These are phyloP conservation scores for Aspergillus steynii DNA, from an alignment of 495 filamentous ascomycete genomes.

Conservation along the genomic window DNA sequence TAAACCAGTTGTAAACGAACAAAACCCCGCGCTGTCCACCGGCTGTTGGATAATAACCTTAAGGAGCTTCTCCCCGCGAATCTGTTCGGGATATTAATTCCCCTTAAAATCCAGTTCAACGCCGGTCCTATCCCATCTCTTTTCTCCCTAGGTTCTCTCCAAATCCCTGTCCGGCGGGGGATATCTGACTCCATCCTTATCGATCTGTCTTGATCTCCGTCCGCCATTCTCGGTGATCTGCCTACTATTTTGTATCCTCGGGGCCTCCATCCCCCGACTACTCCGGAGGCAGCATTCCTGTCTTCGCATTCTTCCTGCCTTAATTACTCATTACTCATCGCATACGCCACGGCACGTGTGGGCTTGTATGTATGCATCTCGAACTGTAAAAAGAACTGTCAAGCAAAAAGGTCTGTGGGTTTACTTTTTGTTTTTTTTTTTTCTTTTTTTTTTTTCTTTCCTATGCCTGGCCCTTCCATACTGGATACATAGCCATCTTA, in stretches of 20 bases:
- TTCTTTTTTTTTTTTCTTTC: slow-evolving; percentile 10
- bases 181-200: neutral
- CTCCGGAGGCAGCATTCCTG: neutral
- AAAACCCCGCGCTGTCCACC: slow-evolving; percentile 16
- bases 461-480: slow-evolving; percentile 8
- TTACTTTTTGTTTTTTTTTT: slow-evolving; percentile 20
- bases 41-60: slow-evolving; percentile 9
- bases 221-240: neutral
- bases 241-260: neutral
- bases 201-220: neutral
- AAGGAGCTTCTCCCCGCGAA: slow-evolving; percentile 19
- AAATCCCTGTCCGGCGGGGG: slow-evolving; percentile 2
- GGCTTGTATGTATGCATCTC: slow-evolving; percentile 10
- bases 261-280: neutral
- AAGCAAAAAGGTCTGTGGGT: slow-evolving; percentile 11
- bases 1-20: slow-evolving; percentile 8
- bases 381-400: slow-evolving; percentile 7
- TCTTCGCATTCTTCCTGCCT: neutral
- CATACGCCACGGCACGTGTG: slow-evolving; percentile 13
- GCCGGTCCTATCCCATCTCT: slow-evolving; percentile 10
- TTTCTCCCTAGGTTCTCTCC: slow-evolving; percentile 2
- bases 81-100: slow-evolving; percentile 13
- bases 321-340: neutral
- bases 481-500: slow-evolving; percentile 8
- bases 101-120: slow-evolving; percentile 15